Evolutionary conservation across 257 asterid species (phyloP), one percentile per base, ranked within the genome.

Genomic region (Solanum lycopersicoides): DNA sequence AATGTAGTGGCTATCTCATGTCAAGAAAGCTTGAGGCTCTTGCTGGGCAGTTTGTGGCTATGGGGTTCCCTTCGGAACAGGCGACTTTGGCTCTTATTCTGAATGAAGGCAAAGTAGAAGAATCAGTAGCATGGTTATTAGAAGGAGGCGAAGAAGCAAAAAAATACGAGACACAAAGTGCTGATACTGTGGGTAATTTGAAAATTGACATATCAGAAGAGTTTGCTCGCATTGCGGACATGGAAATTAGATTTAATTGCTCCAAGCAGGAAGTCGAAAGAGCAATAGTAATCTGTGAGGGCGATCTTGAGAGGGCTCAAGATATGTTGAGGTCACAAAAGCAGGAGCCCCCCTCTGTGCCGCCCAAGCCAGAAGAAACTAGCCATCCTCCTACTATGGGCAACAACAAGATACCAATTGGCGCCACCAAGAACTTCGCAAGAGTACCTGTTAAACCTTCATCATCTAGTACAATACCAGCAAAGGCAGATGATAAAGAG

Each of bases 31-130:
- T 95, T 35, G 97, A 95, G 91, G 88, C 91, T 28, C 94, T 97
- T 79, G 95, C 98, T 77, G 95, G 93, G 66, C 98, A 97, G 94
- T 97, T 97, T 75, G 98, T 97, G 74, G 92, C 95, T 23, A 97
- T 97, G 99, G 99, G 99, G 16, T 96, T 97, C 91, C 89, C 99
- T 90, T 95, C 89, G 32, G 99, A 97, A 92, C 92, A 93, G 87
- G 98, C 99, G 4, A 96, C 95, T 5, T 93, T 93, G 98, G 99
- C 99, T 83, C 98, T 97, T 82, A 95, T 97, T 89, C 90, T 93
- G 77, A 95, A 97, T 90, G 98, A 97, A 91, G 99, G 99, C 83
- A 92, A 93, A 85, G 95, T 95, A 86, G 99, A 95, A 89, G 97
- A 96, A 88, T 96, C 99, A 7, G 99, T 97, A 65, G 93, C 92